These are phyloP conservation scores for Aspergillus fumigatus DNA, from an alignment of 2,329 filamentous ascomycete species.

Conservation along the genomic window DNA sequence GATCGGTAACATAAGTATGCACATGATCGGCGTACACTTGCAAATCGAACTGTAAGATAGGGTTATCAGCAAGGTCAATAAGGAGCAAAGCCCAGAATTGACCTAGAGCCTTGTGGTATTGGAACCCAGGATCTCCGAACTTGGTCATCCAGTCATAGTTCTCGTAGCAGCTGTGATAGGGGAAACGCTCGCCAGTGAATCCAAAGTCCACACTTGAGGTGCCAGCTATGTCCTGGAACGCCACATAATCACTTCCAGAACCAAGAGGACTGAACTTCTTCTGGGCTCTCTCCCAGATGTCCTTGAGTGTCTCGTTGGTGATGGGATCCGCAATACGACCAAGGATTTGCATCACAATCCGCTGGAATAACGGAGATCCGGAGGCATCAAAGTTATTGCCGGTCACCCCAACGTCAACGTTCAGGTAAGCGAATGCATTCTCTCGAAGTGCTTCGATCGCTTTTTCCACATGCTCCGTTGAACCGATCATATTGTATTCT, in stretches of 20 bases:
- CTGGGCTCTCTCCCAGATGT: slow-evolving; percentile 65
- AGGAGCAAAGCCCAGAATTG: slow-evolving; percentile 79
- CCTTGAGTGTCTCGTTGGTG: slow-evolving; percentile 65
- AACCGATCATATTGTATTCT: slow-evolving; percentile 90
- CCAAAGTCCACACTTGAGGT: slow-evolving; percentile 81
- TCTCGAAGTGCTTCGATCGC: slow-evolving; percentile 67
- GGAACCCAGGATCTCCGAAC: slow-evolving; percentile 75
- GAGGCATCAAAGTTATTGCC: slow-evolving; percentile 71
- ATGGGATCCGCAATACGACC: slow-evolving; percentile 69
- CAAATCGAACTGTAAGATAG: slow-evolving; percentile 78
- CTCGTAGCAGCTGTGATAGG: slow-evolving; percentile 82
- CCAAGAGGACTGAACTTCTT: slow-evolving; percentile 64
- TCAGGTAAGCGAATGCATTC: slow-evolving; percentile 81
- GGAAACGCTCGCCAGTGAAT: slow-evolving; percentile 64
- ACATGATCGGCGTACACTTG: slow-evolving; percentile 65
- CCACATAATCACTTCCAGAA: slow-evolving; percentile 75
- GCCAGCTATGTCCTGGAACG: slow-evolving; percentile 88
- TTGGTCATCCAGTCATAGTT: slow-evolving; percentile 80
- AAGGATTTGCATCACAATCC: slow-evolving; percentile 67
- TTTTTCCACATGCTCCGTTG: slow-evolving; percentile 90
- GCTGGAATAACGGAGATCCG: slow-evolving; percentile 75
- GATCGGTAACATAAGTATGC: slow-evolving; percentile 58
- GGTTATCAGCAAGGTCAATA: slow-evolving; percentile 76
- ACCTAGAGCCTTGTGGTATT: slow-evolving; percentile 73
- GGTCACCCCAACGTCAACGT: slow-evolving; percentile 77